Evolutionary conservation across 495 filamentous ascomycete species (phyloP).

Genomic region (Penicillium desertorum): DNA sequence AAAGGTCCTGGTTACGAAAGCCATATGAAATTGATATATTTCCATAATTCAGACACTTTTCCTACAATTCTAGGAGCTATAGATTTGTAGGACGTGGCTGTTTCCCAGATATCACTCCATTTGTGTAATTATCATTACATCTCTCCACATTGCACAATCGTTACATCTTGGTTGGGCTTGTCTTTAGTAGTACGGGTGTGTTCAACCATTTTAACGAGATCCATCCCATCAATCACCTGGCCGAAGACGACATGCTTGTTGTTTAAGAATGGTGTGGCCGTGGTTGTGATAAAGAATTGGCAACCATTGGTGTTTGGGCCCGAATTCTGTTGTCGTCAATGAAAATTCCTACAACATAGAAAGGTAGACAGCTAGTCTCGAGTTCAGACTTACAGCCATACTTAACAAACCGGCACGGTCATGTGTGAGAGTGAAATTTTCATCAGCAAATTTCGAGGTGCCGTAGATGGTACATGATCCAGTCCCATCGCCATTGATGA

Average conservation of each 20-base stretch:
- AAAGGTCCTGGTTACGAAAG: neutral
- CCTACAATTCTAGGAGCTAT: neutral
- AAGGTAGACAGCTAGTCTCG: neutral
- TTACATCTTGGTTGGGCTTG: constrained; percentile 80
- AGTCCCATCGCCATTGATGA: constrained; percentile 89
- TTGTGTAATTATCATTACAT: constrained; percentile 55
- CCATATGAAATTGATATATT: constrained; percentile 4
- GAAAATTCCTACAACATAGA: neutral
- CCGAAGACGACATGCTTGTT: constrained; percentile 96
- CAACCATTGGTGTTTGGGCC: constrained; percentile 93
- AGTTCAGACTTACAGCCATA: constrained; percentile 74
- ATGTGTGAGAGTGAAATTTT: constrained; percentile 83
- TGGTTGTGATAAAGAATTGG: constrained; percentile 96
- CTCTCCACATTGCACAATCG: constrained; percentile 84
- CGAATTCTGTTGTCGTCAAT: constrained; percentile 61
- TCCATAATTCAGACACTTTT: neutral
- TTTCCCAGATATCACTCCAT: neutral
- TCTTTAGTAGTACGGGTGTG: constrained; percentile 78
- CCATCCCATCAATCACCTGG: constrained; percentile 84
- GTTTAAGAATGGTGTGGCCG: constrained; percentile 83
- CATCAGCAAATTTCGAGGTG: constrained; percentile 79
- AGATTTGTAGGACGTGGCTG: neutral
- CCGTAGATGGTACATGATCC: constrained; percentile 88
- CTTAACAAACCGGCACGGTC: constrained; percentile 76
- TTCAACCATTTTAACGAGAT: constrained; percentile 87